Conservation (phyloP, 78 protist species). For the Neovahlkampfia damariscottae region DNA sequence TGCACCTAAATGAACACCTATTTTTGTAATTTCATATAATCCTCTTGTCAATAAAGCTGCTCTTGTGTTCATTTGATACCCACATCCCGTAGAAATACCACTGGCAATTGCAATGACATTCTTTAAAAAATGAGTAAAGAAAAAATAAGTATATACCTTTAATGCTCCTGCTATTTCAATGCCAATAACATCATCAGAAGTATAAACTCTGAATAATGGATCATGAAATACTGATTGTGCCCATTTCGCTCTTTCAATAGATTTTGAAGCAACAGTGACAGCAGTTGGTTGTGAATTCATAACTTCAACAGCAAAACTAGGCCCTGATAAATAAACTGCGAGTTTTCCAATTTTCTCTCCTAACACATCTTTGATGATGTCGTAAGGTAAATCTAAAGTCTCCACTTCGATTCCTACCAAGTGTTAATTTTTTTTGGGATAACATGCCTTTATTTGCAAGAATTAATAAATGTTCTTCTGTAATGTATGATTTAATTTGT, state of each 20-base stretch:
- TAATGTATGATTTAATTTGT: not conserved
- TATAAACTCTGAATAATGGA: slow-evolving; percentile 16
- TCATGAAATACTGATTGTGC: slow-evolving; percentile 6
- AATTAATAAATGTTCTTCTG: not conserved
- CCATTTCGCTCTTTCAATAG: not conserved
- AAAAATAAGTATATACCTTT: too few species aligned
- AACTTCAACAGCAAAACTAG: slow-evolving; percentile 30
- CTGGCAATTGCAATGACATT: slow-evolving; percentile 38
- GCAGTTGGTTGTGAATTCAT: slow-evolving; percentile 13
- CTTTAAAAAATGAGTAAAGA: too few species aligned
- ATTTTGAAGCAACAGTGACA: slow-evolving; percentile 15
- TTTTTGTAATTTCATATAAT: slow-evolving; percentile 21
- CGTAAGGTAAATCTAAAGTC: slow-evolving; percentile 25
- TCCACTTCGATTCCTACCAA: slow-evolving; percentile 26
- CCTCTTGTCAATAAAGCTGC: slow-evolving; percentile 33
- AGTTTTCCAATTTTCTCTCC: slow-evolving; percentile 6
- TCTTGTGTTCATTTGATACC: slow-evolving; percentile 17
- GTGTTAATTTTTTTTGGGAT: too few species aligned
- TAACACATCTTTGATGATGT: slow-evolving; percentile 7
- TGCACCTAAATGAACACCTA: slow-evolving; percentile 1
- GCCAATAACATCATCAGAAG: slow-evolving; percentile 25
- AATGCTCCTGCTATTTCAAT: slow-evolving; percentile 31
- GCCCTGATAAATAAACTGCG: slow-evolving; percentile 23
- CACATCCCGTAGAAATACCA: slow-evolving; percentile 15
- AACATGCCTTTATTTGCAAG: not conserved